These are phyloP conservation scores for Pichia heedii DNA, from an alignment of 805 yeast genomes.

Conservation along the genomic window DNA sequence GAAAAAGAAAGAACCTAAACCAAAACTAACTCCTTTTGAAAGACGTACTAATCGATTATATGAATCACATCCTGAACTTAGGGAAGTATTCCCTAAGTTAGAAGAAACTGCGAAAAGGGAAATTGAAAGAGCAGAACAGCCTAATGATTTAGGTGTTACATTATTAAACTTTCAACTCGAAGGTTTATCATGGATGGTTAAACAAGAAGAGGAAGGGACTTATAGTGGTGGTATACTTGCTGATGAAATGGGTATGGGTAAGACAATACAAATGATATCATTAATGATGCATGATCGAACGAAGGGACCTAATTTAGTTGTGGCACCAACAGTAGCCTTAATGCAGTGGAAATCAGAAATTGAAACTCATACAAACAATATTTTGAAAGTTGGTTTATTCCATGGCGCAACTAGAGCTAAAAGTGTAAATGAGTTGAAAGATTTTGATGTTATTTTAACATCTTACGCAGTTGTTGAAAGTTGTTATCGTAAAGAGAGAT, in stretches of 20 bases:
- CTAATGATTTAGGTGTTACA: conserved; percentile 62
- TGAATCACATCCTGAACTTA: conserved; percentile 71
- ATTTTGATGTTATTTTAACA: conserved; percentile 76
- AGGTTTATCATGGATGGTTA: conserved; percentile 81
- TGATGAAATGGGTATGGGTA: conserved; percentile 99
- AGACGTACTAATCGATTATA: conserved; percentile 60
- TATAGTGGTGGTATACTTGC: conserved; percentile 91
- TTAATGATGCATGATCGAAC: conserved; percentile 61
- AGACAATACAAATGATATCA: conserved; percentile 93
- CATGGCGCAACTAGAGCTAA: conserved; percentile 80
- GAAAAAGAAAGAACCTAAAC: conserved; percentile 27
- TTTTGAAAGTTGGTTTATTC: conserved; percentile 57
- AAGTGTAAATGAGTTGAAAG: conserved; percentile 44
- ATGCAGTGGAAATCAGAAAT: conserved; percentile 98
- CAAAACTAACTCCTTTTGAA: conserved; percentile 58
- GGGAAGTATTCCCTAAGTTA: conserved; percentile 61
- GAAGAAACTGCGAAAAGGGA: conserved; percentile 36
- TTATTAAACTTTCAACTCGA: conserved; percentile 88
- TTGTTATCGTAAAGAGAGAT: conserved; percentile 68
- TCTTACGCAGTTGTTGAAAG: conserved; percentile 91
- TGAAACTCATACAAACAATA: conserved; percentile 68
- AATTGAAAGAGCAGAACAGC: conserved; percentile 60
- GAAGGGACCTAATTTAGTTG: conserved; percentile 73
- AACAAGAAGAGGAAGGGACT: conserved; percentile 74
- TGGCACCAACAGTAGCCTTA: conserved; percentile 97